Base-by-base conservation (phyloP, 2,329 filamentous ascomycete species). In the Talaromyces albobiverticillius region DNA sequence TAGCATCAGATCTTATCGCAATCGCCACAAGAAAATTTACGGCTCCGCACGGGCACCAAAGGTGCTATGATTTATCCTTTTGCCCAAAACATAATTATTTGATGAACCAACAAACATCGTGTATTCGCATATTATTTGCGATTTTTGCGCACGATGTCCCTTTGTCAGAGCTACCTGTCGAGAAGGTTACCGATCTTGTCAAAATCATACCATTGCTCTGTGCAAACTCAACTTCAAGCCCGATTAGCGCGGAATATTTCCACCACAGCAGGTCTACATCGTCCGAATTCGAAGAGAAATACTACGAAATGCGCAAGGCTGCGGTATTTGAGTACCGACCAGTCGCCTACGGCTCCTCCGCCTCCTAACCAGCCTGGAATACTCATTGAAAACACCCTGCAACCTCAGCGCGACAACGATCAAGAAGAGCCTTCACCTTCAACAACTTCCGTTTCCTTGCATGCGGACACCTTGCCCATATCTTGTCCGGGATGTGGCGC, bases 401-500 rank as follows among this genome's bases (percentile, higher is more conserved):
- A 23, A 43, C n/a, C 59, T 64, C 34, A 64, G 64, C 38, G 60
- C 62, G 34, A 40, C 32, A 32, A 32, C 4, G 23, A 46, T 16
- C 23, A 40, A 31, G 40, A 31, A n/a, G 47, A 55, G 7, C 48
- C 52, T 34, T 54, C 61, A 29, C 29, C 59, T n/a, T 14, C 48
- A n/a, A 13, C 48, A 16, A 58, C 61, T n/a, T 40, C 51, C 9
- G 20, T 45, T 11, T 32, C 55, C 4, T 41, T 56, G 2, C 9
- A 60, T n/a, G 55, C 58, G 5, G 58, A 64, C 16, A 32, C 56
- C 6, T 64, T 85, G 11, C 82, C 82, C 0, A 53, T 75, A 6
- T 76, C 77, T 22, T 86, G 84, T 64, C 83, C 84, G 26, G 84
- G 84, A 60, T 87, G 84, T 60, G 84, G 84, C 51, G 84, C 83